Conservation (phyloP, 2,329 filamentous ascomycete genomes). For the Neofusicoccum ribis region DNA sequence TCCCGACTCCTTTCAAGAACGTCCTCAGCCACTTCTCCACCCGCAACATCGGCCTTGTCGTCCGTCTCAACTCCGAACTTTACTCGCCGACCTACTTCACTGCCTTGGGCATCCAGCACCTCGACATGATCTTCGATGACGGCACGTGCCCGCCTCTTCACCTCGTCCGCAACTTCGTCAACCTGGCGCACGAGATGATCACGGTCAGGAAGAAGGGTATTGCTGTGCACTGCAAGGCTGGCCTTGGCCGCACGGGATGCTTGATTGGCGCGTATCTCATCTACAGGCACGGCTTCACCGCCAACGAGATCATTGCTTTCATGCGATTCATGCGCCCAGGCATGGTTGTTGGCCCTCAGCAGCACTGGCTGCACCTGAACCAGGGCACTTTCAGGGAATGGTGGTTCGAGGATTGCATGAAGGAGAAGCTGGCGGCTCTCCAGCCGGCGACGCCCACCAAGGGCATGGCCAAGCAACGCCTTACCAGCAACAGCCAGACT, state of each 20-base stretch:
- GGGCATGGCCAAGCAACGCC: constrained; percentile 46
- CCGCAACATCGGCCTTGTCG: constrained; percentile 87
- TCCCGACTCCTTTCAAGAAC: constrained; percentile 92
- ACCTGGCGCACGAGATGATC: constrained; percentile 91
- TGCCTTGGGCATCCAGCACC: constrained; percentile 87
- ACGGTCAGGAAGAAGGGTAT: constrained; percentile 88
- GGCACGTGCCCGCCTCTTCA: constrained; percentile 89
- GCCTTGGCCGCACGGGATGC: constrained; percentile 90
- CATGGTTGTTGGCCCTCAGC: constrained; percentile 98
- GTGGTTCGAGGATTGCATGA: constrained; percentile 80
- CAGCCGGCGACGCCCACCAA: constrained; percentile 60
- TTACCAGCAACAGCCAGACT: constrained; percentile 66
- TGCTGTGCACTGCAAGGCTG: constrained; percentile 97
- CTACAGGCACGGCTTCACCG: constrained; percentile 95
- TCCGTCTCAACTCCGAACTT: constrained; percentile 90
- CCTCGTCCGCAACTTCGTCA: constrained; percentile 93
- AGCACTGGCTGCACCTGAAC: constrained; percentile 98
- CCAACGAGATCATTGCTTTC: constrained; percentile 94
- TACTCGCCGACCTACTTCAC: constrained; percentile 98
- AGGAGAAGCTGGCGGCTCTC: constrained; percentile 73
- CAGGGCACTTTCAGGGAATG: constrained; percentile 97
- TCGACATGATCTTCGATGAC: constrained; percentile 99
- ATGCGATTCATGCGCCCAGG: constrained; percentile 99
- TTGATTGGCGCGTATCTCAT: constrained; percentile 97
- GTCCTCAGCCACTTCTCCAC: constrained; percentile 86